Evolutionary conservation across 2,329 filamentous ascomycete genomes (phyloP), one percentile per base, ranked within the genome.

Genomic region (Colletotrichum lupini): DNA sequence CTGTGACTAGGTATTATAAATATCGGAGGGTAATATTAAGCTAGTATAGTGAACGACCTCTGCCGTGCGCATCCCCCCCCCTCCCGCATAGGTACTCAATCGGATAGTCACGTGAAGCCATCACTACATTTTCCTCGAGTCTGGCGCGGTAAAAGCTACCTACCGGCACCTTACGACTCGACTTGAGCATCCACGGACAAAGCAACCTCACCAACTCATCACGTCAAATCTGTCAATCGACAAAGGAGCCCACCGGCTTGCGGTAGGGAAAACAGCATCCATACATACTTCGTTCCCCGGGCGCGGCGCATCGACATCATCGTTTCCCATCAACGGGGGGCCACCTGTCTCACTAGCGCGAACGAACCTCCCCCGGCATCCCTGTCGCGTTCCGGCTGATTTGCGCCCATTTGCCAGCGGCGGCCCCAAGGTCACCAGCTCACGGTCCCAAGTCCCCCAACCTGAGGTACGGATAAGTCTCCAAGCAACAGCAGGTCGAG

Each of bases 321-420:
- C 67, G 71, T 73, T 73, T 70, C 71, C 60, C 71, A 70, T 71
- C 56, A 73, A 73, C 60, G 61, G 71, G 71, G 66, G 63, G 56
- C 70, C 60, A 59, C 57, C 55, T 73, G 72, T 75, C 74, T 73
- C 74, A 75, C 74, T 75, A 75, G 72, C 74, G 74, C 73, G 68
- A 74, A 73, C 74, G 72, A 75, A 70, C 73, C 72, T 72, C 65
- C 69, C 68, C 74, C 59, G 46, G 68, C 49, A 72, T 71, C 74
- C 72, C 72, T 72, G 67, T 68, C 59, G 55, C 57, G 64, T 74
- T 69, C 72, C 74, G 72, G 74, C 72, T 74, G 72, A 72, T 75
- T 68, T 72, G 53, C 74, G 71, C 71, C 71, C 67, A 73, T 62
- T 73, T 71, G 71, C 68, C 68, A 73, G 68, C 68, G 58, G 58